Evolutionary conservation across 129 eudicot genomes (phyloP).

Genomic region (Dittrichia graveolens): DNA sequence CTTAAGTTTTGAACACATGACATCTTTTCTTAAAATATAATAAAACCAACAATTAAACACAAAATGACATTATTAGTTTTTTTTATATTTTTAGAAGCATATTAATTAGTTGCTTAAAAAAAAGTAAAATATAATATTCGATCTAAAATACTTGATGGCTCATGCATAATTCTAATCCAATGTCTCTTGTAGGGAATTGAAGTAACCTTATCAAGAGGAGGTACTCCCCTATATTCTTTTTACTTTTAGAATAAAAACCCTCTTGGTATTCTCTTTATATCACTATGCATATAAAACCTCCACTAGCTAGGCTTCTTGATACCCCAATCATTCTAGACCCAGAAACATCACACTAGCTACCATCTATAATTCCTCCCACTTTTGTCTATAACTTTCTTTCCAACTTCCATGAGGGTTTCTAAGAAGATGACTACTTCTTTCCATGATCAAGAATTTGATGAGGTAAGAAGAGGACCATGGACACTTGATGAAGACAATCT

Average conservation of each 20-base stretch:
- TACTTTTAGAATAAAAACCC: conserved; percentile 29
- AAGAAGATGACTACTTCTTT: conserved; percentile 35
- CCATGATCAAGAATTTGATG: conserved; percentile 52
- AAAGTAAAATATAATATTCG: neutral
- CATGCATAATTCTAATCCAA: conserved; percentile 27
- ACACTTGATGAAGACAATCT: conserved; percentile 88
- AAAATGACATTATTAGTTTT: neutral
- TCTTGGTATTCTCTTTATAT: conserved; percentile 24
- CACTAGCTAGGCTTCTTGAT: conserved; percentile 31
- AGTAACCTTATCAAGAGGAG: conserved; percentile 37
- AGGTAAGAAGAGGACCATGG: conserved; percentile 98
- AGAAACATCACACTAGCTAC: neutral
- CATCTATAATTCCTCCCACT: conserved; percentile 24
- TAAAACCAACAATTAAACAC: too few species aligned
- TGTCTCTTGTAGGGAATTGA: conserved; percentile 20
- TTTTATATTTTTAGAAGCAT: neutral
- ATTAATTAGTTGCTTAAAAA: neutral
- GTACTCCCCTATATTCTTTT: conserved; percentile 37
- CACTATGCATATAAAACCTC: conserved; percentile 40
- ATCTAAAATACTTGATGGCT: conserved; percentile 21
- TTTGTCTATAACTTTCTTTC: conserved; percentile 17
- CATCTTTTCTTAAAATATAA: too few species aligned
- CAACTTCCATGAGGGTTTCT: conserved; percentile 32
- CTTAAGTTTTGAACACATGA: too few species aligned
- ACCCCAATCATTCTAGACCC: conserved; percentile 34